A percentile compares a stretch with the other conserved stretches of the same genome.
Conservation (phyloP, 306 rosid genomes). For the Malus sylvestris region DNA sequence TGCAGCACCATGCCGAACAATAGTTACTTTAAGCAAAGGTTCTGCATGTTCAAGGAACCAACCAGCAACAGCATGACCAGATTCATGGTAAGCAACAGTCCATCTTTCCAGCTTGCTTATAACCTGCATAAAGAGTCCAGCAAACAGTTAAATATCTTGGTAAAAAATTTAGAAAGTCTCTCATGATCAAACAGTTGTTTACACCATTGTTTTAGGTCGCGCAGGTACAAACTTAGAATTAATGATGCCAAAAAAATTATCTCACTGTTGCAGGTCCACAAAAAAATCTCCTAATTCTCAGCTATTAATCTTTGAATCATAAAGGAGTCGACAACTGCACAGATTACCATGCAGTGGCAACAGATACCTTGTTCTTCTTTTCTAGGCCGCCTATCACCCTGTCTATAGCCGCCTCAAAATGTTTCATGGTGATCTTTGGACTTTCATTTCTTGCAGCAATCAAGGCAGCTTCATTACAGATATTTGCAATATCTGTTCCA, state of each 20-base stretch:
- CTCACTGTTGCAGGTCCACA: background rate
- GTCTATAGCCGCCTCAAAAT: conserved; percentile 90
- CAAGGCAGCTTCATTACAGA: conserved; percentile 94
- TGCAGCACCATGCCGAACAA: conserved; percentile 91
- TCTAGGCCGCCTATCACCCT: conserved; percentile 91
- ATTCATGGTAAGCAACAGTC: conserved; percentile 92
- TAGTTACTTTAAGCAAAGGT: conserved; percentile 84
- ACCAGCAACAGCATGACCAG: conserved; percentile 93
- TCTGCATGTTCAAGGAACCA: conserved; percentile 91
- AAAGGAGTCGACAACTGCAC: background rate
- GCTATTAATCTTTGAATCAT: background rate
- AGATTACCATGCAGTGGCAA: background rate
- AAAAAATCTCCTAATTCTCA: background rate
- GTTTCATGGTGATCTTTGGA: conserved; percentile 54
- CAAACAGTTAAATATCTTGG: background rate
- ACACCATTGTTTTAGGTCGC: background rate
- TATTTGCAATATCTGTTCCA: conserved; percentile 97
- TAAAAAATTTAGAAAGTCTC: background rate
- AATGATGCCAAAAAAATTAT: background rate
- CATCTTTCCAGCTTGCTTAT: conserved; percentile 85
- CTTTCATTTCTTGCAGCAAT: conserved; percentile 80
- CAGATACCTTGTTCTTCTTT: conserved; percentile 81
- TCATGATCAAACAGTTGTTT: background rate
- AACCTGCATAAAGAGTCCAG: conserved; percentile 43
- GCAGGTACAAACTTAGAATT: background rate